These are phyloP conservation scores for Aspergillus campestris DNA, from an alignment of 495 filamentous ascomycete species.

Conservation along the genomic window DNA sequence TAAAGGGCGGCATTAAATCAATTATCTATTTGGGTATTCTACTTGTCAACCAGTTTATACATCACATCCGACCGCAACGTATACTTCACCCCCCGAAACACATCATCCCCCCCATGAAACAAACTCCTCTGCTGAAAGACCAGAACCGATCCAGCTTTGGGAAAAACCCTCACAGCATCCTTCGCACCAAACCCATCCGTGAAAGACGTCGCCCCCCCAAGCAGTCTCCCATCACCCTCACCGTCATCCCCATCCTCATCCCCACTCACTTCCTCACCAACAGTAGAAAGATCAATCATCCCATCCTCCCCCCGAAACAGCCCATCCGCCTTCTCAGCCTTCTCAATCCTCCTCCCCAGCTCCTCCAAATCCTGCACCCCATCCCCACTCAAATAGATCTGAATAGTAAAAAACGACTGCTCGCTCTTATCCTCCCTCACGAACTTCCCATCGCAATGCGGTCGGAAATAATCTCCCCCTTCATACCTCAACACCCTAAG, in stretches of 20 bases:
- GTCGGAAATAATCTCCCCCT: conserved; percentile 66
- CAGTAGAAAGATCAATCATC: conserved; percentile 6
- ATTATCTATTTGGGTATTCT: too few species aligned
- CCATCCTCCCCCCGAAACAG: conserved; percentile 7
- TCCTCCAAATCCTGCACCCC: conserved; percentile 36
- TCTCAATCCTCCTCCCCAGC: conserved; percentile 16
- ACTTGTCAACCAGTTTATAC: conserved; percentile 32
- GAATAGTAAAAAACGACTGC: conserved; percentile 64
- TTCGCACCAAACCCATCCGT: conserved; percentile 34
- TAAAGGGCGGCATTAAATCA: too few species aligned
- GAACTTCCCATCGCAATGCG: conserved; percentile 69
- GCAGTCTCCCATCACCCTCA: conserved; percentile 6
- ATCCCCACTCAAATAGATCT: conserved; percentile 71
- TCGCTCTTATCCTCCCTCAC: conserved; percentile 49
- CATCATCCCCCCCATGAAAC: conserved; percentile 65
- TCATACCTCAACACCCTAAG: conserved; percentile 75
- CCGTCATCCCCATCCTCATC: conserved; percentile 6
- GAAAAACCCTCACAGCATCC: conserved; percentile 50
- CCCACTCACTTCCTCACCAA: background rate
- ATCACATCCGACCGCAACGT: conserved; percentile 71
- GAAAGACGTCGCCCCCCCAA: conserved; percentile 59
- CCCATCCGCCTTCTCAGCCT: conserved; percentile 7
- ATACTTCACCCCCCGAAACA: conserved; percentile 58
- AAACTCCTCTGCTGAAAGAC: conserved; percentile 68
- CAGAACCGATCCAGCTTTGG: conserved; percentile 60